phyloP scores from a whole-genome alignment of 805 yeast species.

The Pichia thaimueangensis region DNA sequence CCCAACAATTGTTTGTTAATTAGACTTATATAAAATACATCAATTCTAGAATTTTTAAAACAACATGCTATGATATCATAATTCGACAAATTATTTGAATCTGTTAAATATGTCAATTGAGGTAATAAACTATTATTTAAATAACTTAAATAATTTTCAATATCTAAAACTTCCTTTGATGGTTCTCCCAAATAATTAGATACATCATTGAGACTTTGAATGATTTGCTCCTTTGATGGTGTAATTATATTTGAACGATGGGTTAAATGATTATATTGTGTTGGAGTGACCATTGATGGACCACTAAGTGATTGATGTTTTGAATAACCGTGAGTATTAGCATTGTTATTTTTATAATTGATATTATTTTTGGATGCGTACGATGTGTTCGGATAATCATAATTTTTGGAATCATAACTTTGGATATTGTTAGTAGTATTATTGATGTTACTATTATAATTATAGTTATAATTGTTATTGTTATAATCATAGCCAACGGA shows the following conservation, averaged over 20 bases:
- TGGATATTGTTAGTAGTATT: not conserved
- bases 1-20: conserved; percentile 20
- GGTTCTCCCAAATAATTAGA: conserved; percentile 26
- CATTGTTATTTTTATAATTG: not conserved
- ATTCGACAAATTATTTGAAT: not conserved
- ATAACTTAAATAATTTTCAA: conserved; percentile 19
- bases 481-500: not conserved
- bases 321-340: not conserved
- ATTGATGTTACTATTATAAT: not conserved
- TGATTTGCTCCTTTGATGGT: conserved; percentile 19
- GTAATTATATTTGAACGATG: not conserved
- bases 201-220: conserved; percentile 24
- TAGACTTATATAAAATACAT: conserved; percentile 61
- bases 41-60: conserved; percentile 75
- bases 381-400: not conserved
- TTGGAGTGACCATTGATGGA: not conserved
- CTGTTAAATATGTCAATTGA: conserved; percentile 2
- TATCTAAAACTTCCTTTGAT: conserved; percentile 19
- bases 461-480: not conserved
- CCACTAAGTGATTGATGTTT: not conserved
- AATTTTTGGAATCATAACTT: not conserved
- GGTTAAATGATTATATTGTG: not conserved
- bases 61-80: conserved; percentile 53
- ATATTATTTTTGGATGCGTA: not conserved
- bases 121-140: conserved; percentile 25